phyloP scores from a whole-genome alignment of 2,329 filamentous ascomycete genomes.

The Lecanicillium sp. region DNA sequence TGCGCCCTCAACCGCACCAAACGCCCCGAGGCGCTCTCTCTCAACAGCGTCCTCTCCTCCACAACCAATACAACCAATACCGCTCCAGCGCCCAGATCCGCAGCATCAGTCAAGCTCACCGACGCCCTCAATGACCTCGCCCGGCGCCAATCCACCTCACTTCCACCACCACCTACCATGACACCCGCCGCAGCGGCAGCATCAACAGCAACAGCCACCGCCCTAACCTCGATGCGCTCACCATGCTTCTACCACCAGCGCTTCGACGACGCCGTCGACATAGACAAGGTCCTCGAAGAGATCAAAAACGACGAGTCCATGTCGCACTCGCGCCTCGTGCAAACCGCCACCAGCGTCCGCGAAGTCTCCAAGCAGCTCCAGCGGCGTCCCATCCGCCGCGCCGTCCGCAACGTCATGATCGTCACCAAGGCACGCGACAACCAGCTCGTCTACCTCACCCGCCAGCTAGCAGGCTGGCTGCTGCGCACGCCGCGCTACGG shows the following conservation, averaged over 20 bases:
- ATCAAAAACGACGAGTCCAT: conserved; percentile 83
- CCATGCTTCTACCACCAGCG: conserved; percentile 97
- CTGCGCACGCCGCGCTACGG: conserved; percentile 84
- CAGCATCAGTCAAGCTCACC: conserved; percentile 54
- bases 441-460: conserved; percentile 77
- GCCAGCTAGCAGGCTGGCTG: conserved; percentile 82
- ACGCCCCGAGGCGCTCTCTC: conserved; percentile 57
- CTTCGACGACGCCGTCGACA: conserved; percentile 93
- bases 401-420: conserved; percentile 93
- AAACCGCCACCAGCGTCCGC: conserved; percentile 88
- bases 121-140: conserved; percentile 49
- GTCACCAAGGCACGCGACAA: conserved; percentile 98
- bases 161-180: conserved; percentile 20
- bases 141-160: conserved; percentile 21
- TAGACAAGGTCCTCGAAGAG: conserved; percentile 90
- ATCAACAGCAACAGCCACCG: conserved; percentile 12
- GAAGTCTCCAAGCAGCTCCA: conserved; percentile 95
- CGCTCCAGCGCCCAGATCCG: conserved; percentile 29
- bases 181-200: conserved; percentile 26
- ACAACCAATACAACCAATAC: conserved; percentile 23
- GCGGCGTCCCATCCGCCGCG: conserved; percentile 81
- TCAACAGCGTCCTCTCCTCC: conserved; percentile 50
- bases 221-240: conserved; percentile 65
- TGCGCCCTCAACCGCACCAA: conserved; percentile 34
- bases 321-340: conserved; percentile 87